Conservation (phyloP, 2,329 filamentous ascomycete species). For the Coleophoma eucalyptorum region DNA sequence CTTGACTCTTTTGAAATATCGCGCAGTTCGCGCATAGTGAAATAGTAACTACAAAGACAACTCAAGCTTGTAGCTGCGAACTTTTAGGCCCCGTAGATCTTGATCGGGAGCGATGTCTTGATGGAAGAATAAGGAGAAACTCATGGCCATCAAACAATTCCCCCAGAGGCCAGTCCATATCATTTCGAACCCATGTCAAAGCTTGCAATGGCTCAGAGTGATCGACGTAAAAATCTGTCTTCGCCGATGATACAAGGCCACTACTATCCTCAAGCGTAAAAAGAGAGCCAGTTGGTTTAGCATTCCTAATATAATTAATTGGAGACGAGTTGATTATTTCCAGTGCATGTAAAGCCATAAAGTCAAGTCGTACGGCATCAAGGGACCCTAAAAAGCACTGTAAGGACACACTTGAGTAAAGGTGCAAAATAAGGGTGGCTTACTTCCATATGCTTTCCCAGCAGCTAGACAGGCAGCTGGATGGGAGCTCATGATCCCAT, state of each 20-base stretch:
- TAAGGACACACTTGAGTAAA: no score
- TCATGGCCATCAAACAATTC: slow-evolving; percentile 9
- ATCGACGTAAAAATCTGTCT: slow-evolving; percentile 10
- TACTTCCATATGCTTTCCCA: not conserved
- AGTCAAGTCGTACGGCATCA: no score
- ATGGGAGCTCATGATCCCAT: slow-evolving; percentile 6
- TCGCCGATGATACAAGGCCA: not conserved
- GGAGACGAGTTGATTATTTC: slow-evolving; percentile 6
- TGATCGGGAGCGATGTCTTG: no score
- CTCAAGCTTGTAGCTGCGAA: no score
- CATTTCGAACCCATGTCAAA: slow-evolving; percentile 2
- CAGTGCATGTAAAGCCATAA: not conserved
- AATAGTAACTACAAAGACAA: no score
- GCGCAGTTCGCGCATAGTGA: no score
- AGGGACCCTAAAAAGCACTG: no score
- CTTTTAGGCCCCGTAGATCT: no score
- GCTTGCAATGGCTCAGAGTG: slow-evolving; percentile 7
- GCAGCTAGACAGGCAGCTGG: slow-evolving; percentile 2
- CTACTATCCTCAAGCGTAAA: not conserved
- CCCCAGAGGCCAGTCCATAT: slow-evolving; percentile 5
- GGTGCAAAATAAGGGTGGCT: no score
- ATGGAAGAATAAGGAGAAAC: slow-evolving; percentile 7
- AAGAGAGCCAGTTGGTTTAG: slow-evolving; percentile 2
- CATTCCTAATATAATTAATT: slow-evolving; percentile 7
- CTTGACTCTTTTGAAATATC: no score